Evolutionary conservation across 805 yeast species (phyloP).

Genomic region (Hanseniaspora singularis): DNA sequence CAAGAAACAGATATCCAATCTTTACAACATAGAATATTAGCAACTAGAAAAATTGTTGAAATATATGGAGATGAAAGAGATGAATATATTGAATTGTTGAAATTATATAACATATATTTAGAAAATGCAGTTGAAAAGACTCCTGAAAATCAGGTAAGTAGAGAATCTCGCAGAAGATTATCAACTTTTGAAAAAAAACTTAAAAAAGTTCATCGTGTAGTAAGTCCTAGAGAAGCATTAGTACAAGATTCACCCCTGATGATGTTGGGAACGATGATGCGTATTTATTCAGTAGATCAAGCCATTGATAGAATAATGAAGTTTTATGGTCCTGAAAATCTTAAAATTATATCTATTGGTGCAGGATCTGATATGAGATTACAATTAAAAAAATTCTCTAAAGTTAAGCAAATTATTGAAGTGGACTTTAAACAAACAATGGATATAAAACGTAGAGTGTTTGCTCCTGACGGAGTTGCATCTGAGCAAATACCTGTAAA

Average conservation of each 20-base stretch:
- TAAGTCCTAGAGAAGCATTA: background rate
- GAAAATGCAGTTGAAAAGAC: background rate
- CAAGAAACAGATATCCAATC: constrained; percentile 13
- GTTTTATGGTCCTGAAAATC: background rate
- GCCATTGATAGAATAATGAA: background rate
- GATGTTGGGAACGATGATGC: constrained; percentile 8
- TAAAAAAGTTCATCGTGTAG: background rate
- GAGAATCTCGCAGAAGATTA: too few species aligned
- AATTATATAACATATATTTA: background rate
- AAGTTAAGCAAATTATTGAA: background rate
- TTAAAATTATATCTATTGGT: constrained; percentile 9
- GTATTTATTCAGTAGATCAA: constrained; percentile 8
- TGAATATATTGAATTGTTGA: constrained; percentile 2
- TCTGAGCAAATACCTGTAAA: too few species aligned
- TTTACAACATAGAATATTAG: background rate
- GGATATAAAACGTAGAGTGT: background rate
- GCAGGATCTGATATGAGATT: constrained; percentile 14
- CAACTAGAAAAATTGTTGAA: background rate
- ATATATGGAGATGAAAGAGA: background rate
- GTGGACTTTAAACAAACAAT: constrained; percentile 6
- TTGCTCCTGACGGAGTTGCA: too few species aligned
- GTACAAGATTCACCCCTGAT: constrained; percentile 12
- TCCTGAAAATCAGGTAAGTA: too few species aligned
- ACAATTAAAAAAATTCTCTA: background rate
- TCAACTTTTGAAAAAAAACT: constrained; percentile 8